Base-by-base conservation (phyloP, 352 stramenopile genomes). In the Phytophthora podocarpi region DNA sequence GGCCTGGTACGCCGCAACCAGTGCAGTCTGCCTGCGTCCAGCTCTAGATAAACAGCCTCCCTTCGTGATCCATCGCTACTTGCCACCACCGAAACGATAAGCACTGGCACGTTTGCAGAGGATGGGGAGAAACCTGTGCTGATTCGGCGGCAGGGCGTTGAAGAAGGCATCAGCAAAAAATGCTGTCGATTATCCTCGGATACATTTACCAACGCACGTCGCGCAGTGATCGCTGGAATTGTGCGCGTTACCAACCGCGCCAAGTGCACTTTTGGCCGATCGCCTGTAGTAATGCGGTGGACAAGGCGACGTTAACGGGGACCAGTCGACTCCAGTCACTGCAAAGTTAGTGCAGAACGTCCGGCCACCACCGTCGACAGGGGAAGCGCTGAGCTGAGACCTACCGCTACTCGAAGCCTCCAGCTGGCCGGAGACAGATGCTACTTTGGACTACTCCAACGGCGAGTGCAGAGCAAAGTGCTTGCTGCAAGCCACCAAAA, bases 211-310 rank as follows among this genome's bases (percentile, higher is more conserved):
- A 41, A 37, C 13, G 18, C 16, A 2, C 15, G 42, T 41, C 24
- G 27, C 43, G 27, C 20, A 55, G 50, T 35, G 21, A 55, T 48
- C 39, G 41, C 16, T 30, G 49, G 30, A 31, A 18, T 46, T 36
- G 37, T 53, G 18, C 21, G 42, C 51, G 16, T 58, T 57, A 52
- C 57, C 24, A n/a, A 66, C 9, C 28, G 26, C 16, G 43, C 7
- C 18, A 49, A 49, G 13, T 64, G 30, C 37, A 59, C 16, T 27
- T 24, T 37, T 46, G 32, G 16, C 7, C 15, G 45, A 54, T 45
- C 28, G 28, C 52, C 43, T 37, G 46, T 18, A 65, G 54, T 63
- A 67, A 67, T 51, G 48, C 28, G n/a, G 20, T 46, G 36, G 58
- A 61, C 48, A 52, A 30, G 32, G 31, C 20, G 20, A 45, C 13